Evolutionary conservation across 495 filamentous ascomycete genomes (phyloP), one percentile per base, ranked within the genome.

Genomic region (Pyrenula aspistea): DNA sequence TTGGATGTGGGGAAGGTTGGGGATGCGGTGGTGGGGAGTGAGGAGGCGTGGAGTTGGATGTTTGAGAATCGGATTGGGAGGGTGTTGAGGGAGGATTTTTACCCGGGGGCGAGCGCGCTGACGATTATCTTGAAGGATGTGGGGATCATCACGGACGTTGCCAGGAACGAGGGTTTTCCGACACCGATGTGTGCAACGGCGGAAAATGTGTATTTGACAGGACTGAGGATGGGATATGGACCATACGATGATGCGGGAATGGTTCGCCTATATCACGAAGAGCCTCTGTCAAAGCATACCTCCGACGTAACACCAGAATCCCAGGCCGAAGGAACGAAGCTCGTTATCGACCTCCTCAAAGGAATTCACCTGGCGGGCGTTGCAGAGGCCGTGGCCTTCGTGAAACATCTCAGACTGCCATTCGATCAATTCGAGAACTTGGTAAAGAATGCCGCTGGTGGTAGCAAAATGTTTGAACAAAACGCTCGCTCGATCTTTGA

Each of bases 41-140:
- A 80, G 0, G 78, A 82, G n/a, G 82, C 76, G 25, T 82, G 78
- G 72, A 85, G 81, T 59, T 93, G 86, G 84, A 90, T 91, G 86
- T 88, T 89, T 71, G 84, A 84, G 65, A 84, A 93, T 67, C 77
- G 88, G 12, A 74, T 81, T 2, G 79, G 82, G 54, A 76, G 84
- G 54, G 87, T 90, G 77, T 60, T 91, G 57, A 15, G 81, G 2
- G 71, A 81, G 59, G 85, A 85, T 59, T 78, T 83, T 71, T 79
- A 80, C 52, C 71, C 86, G 8, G 83, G 82, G 31, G 69, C 67
- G 21, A 86, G 83, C 63, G 87, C 88, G 1, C 64, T 89, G 61
- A 80, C 76, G 24, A 91, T 91, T 63, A 91, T 93, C 57, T 63
- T 86, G 24, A 93, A 93, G 70, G 88, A 93, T 70, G 83, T 84